Evolutionary conservation across 2,329 filamentous ascomycete genomes (phyloP).

Genomic region (Venturia carpophila): DNA sequence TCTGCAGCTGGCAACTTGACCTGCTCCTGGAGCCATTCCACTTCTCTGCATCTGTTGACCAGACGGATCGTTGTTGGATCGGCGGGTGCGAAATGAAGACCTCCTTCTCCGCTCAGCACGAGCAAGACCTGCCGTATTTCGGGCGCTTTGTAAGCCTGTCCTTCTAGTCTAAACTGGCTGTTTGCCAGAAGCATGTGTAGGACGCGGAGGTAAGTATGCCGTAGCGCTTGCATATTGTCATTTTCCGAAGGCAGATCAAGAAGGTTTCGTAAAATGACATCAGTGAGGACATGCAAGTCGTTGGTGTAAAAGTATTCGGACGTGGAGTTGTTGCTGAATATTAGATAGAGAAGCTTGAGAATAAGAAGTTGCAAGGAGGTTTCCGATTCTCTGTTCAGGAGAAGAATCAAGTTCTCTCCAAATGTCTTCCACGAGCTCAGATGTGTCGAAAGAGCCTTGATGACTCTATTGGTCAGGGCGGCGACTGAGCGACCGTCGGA

Average conservation of each 20-base stretch:
- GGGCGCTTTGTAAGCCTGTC: slow-evolving; percentile 80
- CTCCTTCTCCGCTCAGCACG: slow-evolving; percentile 49
- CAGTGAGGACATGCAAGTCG: slow-evolving; percentile 84
- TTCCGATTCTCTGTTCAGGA: slow-evolving; percentile 88
- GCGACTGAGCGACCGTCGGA: slow-evolving; percentile 30
- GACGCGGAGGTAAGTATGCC: slow-evolving; percentile 92
- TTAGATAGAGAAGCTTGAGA: slow-evolving; percentile 85
- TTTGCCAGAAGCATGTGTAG: slow-evolving; percentile 84
- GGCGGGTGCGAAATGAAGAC: slow-evolving; percentile 68
- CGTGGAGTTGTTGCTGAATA: slow-evolving; percentile 86
- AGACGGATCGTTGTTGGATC: slow-evolving; percentile 74
- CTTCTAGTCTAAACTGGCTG: slow-evolving; percentile 74
- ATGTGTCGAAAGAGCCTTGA: slow-evolving; percentile 79
- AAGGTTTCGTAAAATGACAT: slow-evolving; percentile 95
- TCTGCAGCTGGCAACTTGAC: slow-evolving; percentile 27
- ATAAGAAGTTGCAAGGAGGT: slow-evolving; percentile 94
- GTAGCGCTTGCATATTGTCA: slow-evolving; percentile 45
- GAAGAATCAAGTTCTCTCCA: slow-evolving; percentile 91
- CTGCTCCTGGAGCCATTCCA: slow-evolving; percentile 54
- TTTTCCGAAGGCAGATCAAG: slow-evolving; percentile 85
- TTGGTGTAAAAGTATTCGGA: slow-evolving; percentile 99
- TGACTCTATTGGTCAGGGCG: slow-evolving; percentile 79
- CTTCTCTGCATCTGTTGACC: slow-evolving; percentile 65
- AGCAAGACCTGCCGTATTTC: slow-evolving; percentile 71
- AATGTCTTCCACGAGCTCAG: slow-evolving; percentile 84